Evolutionary conservation across 2,329 filamentous ascomycete species (phyloP).

Genomic region (Venturia effusa): DNA sequence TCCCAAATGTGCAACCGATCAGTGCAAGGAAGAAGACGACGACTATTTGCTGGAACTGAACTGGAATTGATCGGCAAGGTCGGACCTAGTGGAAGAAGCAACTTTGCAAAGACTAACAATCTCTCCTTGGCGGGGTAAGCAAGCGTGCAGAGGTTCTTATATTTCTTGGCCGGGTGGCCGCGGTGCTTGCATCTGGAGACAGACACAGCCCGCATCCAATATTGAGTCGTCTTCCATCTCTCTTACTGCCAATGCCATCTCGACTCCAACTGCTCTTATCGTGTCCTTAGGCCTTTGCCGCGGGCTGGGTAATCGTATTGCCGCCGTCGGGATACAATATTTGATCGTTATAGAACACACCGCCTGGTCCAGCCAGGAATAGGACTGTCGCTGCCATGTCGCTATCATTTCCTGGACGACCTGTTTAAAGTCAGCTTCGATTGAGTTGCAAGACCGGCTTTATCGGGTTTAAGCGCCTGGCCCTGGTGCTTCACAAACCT

Average conservation of each 20-base stretch:
- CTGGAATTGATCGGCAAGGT: no score
- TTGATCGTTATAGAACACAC: slow-evolving; percentile 43
- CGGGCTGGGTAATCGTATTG: slow-evolving; percentile 15
- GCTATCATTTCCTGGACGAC: slow-evolving; percentile 31
- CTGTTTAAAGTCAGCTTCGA: slow-evolving; percentile 9
- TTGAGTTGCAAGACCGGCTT: slow-evolving; percentile 5
- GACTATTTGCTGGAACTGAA: no score
- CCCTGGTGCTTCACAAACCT: slow-evolving; percentile 3
- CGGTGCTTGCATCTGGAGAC: neutral
- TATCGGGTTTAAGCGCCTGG: neutral
- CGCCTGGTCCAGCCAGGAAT: slow-evolving; percentile 40
- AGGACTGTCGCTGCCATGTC: slow-evolving; percentile 43
- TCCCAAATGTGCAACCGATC: no score
- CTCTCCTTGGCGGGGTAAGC: no score
- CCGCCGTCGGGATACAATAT: slow-evolving; percentile 38
- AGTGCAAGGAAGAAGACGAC: no score
- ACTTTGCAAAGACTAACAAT: no score
- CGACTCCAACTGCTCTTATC: no score
- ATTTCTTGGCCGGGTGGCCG: no score
- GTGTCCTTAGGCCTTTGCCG: neutral
- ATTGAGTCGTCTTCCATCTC: neutral
- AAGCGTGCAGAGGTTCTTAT: no score
- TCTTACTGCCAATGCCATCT: neutral
- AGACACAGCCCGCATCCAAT: neutral
- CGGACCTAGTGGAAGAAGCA: no score